phyloP scores from a whole-genome alignment of 257 asterid species.

The Cinchona pubescens region DNA sequence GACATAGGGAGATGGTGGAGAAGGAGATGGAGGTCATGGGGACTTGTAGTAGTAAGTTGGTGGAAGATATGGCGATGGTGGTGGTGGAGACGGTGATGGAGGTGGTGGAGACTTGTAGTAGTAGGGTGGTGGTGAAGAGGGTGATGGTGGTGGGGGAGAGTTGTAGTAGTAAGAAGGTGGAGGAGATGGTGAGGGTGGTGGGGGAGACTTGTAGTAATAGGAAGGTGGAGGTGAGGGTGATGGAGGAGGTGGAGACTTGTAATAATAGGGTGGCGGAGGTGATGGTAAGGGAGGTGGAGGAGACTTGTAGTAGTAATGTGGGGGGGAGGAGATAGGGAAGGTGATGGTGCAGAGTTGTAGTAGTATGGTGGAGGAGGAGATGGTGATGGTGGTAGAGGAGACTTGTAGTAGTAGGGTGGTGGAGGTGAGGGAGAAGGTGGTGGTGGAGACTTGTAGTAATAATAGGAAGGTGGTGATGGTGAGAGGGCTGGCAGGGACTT shows the following conservation, averaged over 20 bases:
- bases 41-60: slow-evolving; percentile 27
- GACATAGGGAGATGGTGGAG: slow-evolving; percentile 9
- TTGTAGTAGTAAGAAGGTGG: slow-evolving; percentile 41
- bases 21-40: slow-evolving; percentile 19
- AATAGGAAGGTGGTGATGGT: slow-evolving; percentile 20
- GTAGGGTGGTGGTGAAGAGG: slow-evolving; percentile 18
- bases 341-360: slow-evolving; percentile 24
- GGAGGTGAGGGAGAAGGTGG: slow-evolving; percentile 19
- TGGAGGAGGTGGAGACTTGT: slow-evolving; percentile 12
- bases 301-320: slow-evolving; percentile 25
- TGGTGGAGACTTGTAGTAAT: slow-evolving; percentile 27
- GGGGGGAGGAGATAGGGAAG: slow-evolving; percentile 28
- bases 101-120: slow-evolving; percentile 18
- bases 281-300: slow-evolving; percentile 39
- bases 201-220: slow-evolving; percentile 28
- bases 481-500: slow-evolving; percentile 21
- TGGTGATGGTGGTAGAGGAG: slow-evolving; percentile 29
- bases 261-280: slow-evolving; percentile 14
- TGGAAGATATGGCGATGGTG: slow-evolving; percentile 6
- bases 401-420: slow-evolving; percentile 27
- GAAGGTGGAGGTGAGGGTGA: slow-evolving; percentile 24
- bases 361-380: slow-evolving; percentile 27
- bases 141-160: slow-evolving; percentile 9
- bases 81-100: slow-evolving; percentile 25
- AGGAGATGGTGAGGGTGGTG: slow-evolving; percentile 37